Evolutionary conservation across 208 protist genomes (phyloP).

Genomic region (Wallacemonas rigidus): DNA sequence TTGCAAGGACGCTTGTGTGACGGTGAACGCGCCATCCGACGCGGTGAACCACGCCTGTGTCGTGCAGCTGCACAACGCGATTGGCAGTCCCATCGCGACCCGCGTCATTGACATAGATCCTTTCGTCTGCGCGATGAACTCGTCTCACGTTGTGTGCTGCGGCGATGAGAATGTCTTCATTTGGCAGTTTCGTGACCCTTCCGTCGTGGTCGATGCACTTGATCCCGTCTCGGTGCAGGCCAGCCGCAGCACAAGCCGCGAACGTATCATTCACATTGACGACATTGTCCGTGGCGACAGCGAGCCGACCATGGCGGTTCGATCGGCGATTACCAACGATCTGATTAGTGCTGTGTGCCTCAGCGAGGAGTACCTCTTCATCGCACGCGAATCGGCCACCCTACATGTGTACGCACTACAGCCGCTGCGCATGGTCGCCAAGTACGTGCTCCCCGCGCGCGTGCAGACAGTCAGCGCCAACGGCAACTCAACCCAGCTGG

Average conservation of each 20-base stretch:
- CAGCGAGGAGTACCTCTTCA: constrained; percentile 79
- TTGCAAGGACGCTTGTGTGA: constrained; percentile 84
- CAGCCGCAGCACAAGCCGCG: constrained; percentile 57
- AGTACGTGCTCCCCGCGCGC: constrained; percentile 74
- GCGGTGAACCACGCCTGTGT: constrained; percentile 45
- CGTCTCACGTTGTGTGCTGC: constrained; percentile 89
- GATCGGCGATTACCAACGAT: constrained; percentile 88
- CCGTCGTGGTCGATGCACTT: constrained; percentile 67
- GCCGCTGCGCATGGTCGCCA: constrained; percentile 80
- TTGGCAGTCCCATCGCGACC: constrained; percentile 93
- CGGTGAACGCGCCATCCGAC: constrained; percentile 78
- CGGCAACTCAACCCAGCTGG: constrained; percentile 88
- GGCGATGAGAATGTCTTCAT: constrained; percentile 92
- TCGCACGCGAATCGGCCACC: constrained; percentile 90
- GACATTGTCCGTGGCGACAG: constrained; percentile 83
- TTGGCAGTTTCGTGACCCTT: constrained; percentile 94
- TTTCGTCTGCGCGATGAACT: constrained; percentile 88
- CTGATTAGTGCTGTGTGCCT: constrained; percentile 89
- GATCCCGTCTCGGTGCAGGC: constrained; percentile 87
- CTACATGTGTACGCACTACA: constrained; percentile 90
- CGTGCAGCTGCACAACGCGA: constrained; percentile 94
- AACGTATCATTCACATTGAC: constrained; percentile 93
- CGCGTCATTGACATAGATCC: constrained; percentile 93
- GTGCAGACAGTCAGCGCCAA: constrained; percentile 89
- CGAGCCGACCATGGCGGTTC: constrained; percentile 41